Conservation (phyloP, 208 protist species). For the Trypanosoma brucei region DNA sequence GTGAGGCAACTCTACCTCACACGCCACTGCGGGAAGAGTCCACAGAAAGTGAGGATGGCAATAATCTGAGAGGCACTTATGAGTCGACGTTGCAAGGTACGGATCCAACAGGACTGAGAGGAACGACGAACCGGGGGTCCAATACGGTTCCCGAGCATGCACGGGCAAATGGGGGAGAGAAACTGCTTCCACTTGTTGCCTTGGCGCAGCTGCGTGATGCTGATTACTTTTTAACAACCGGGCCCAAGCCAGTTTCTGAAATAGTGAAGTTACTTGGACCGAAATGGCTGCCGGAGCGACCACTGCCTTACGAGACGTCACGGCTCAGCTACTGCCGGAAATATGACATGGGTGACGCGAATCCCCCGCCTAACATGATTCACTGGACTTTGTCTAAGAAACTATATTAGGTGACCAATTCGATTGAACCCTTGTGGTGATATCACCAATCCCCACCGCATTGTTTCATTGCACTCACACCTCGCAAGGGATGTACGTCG, state of each 20-base stretch:
- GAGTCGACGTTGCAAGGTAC: neutral
- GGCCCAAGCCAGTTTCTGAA: neutral
- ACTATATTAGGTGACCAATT: neutral
- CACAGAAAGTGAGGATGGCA: neutral
- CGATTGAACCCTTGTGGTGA: too few species aligned
- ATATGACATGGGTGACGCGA: slow-evolving; percentile 6
- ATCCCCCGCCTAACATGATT: slow-evolving; percentile 6
- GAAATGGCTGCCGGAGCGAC: slow-evolving; percentile 5
- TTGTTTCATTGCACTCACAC: neutral
- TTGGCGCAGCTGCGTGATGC: slow-evolving; percentile 9
- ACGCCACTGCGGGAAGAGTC: neutral
- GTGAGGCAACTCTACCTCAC: neutral
- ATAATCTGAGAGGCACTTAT: too few species aligned
- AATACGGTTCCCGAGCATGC: neutral
- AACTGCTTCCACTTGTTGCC: slow-evolving; percentile 14
- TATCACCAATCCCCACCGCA: neutral
- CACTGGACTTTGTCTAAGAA: slow-evolving; percentile 6
- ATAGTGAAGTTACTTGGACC: neutral
- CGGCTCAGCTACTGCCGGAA: slow-evolving; percentile 16
- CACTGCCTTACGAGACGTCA: slow-evolving; percentile 25
- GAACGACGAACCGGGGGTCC: neutral
- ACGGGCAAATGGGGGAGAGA: neutral
- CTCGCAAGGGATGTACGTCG: too few species aligned
- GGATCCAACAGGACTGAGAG: neutral
- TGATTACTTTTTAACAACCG: neutral